phyloP scores from a whole-genome alignment of 108 stramenopile species.

The Stephanodiscus triporus region DNA sequence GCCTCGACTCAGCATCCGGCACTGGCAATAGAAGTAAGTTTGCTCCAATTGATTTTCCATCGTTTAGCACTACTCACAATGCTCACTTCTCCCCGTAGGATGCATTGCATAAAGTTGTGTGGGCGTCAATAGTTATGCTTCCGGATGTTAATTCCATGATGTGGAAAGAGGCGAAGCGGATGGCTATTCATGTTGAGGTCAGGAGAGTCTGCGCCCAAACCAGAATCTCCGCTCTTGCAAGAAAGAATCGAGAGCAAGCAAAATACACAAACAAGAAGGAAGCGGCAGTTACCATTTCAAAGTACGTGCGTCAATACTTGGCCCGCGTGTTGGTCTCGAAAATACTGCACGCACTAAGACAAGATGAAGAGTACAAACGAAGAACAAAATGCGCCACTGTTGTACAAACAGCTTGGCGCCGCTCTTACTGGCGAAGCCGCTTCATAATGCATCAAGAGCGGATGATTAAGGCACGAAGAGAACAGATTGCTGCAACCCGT shows the following conservation, averaged over 20 bases:
- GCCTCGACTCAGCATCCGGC: conserved; percentile 44
- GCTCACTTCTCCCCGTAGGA: conserved; percentile 9
- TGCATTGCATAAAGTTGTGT: conserved; percentile 39
- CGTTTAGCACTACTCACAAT: not conserved
- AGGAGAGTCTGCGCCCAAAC: conserved; percentile 51
- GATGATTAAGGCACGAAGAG: conserved; percentile 11
- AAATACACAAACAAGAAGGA: conserved; percentile 25
- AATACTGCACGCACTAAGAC: conserved; percentile 19
- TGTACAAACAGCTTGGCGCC: conserved; percentile 38
- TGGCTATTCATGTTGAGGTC: conserved; percentile 54
- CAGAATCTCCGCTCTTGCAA: conserved; percentile 43
- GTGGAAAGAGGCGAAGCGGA: conserved; percentile 57
- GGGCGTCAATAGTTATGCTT: conserved; percentile 53
- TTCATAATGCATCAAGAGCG: conserved; percentile 28
- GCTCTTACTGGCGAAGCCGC: conserved; percentile 38
- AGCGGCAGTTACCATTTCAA: conserved; percentile 29
- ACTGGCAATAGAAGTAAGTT: conserved; percentile 27
- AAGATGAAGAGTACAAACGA: conserved; percentile 22
- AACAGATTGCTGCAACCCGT: conserved; percentile 25
- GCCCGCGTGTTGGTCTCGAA: conserved; percentile 20
- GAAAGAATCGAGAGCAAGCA: conserved; percentile 18
- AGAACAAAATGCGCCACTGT: conserved; percentile 21
- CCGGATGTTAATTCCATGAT: conserved; percentile 55
- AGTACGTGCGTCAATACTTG: conserved; percentile 26
- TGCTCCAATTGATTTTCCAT: not conserved